Conservation (phyloP, 495 filamentous ascomycete genomes). For the Penicillium canescens region DNA sequence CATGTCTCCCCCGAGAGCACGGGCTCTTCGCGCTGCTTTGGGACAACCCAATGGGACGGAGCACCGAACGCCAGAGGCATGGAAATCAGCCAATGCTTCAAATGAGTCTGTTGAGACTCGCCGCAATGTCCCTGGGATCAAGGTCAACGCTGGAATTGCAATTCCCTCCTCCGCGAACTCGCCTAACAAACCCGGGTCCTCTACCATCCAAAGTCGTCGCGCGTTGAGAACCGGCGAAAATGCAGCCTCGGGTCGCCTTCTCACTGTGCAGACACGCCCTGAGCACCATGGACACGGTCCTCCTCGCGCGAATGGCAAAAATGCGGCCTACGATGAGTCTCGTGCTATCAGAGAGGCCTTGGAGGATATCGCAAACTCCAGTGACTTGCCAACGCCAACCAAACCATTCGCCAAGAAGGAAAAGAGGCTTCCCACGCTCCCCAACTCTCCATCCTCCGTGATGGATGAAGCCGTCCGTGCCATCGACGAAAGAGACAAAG, state of each 20-base stretch:
- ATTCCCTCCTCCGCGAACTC: constrained; percentile 7
- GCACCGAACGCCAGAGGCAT: constrained; percentile 6
- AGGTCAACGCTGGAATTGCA: constrained; percentile 9
- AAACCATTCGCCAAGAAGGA: constrained; percentile 36
- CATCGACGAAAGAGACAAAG: constrained; percentile 38
- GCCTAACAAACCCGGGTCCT: constrained; percentile 2
- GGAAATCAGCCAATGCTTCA: constrained; percentile 6
- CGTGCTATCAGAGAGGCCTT: constrained; percentile 7
- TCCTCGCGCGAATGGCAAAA: constrained; percentile 7
- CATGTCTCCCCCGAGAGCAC: constrained; percentile 41
- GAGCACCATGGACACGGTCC: constrained; percentile 8
- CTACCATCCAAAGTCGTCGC: constrained; percentile 40
- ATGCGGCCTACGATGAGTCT: constrained; percentile 9
- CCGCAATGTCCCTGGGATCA: constrained; percentile 21
- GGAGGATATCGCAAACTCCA: constrained; percentile 7
- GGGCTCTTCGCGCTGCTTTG: constrained; percentile 38
- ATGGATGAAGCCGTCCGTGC: constrained; percentile 49
- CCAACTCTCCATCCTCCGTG: constrained; percentile 48
- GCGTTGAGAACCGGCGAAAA: constrained; percentile 26
- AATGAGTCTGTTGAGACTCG: constrained; percentile 3
- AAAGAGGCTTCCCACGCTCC: constrained; percentile 47
- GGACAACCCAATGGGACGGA: constrained; percentile 21
- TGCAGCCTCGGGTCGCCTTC: constrained; percentile 15
- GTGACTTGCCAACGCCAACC: constrained; percentile 33
- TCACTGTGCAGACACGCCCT: constrained; percentile 31